Evolutionary conservation across 2,329 filamentous ascomycete genomes (phyloP).

Genomic region (Penicillium sp.): DNA sequence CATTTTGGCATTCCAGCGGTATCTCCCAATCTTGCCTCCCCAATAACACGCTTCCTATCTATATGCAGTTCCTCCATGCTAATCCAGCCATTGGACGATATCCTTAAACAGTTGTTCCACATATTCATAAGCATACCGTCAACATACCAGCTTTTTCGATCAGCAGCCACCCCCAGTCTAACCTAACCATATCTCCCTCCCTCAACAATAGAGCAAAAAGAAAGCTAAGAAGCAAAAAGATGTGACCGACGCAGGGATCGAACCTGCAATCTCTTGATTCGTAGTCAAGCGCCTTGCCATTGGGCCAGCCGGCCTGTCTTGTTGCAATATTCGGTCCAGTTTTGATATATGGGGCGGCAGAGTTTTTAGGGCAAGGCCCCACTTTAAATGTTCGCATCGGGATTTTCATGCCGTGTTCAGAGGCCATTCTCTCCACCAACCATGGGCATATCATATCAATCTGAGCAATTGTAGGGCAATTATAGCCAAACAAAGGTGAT

Average conservation of each 20-base stretch:
- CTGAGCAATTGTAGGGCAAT: fast-evolving
- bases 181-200: background rate
- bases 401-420: background rate
- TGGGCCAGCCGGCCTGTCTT: constrained; percentile 39
- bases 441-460: background rate
- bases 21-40: background rate
- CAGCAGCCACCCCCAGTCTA: background rate
- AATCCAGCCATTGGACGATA: background rate
- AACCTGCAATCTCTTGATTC: constrained; percentile 53
- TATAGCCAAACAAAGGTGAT: background rate
- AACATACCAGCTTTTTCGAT: no score
- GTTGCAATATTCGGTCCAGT: background rate
- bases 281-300: constrained; percentile 53
- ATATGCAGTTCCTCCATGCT: background rate
- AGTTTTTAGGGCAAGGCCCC: background rate
- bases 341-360: background rate
- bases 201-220: background rate
- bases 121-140: no score
- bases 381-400: background rate
- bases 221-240: constrained; percentile 14
- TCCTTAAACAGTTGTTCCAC: background rate
- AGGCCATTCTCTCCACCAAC: background rate
- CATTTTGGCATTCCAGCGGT: background rate
- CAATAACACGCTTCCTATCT: background rate
- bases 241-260: constrained; percentile 41